Evolutionary conservation across 129 eudicot species (phyloP), one percentile per base, ranked within the genome.

Genomic region (Flaveria sonorensis): DNA sequence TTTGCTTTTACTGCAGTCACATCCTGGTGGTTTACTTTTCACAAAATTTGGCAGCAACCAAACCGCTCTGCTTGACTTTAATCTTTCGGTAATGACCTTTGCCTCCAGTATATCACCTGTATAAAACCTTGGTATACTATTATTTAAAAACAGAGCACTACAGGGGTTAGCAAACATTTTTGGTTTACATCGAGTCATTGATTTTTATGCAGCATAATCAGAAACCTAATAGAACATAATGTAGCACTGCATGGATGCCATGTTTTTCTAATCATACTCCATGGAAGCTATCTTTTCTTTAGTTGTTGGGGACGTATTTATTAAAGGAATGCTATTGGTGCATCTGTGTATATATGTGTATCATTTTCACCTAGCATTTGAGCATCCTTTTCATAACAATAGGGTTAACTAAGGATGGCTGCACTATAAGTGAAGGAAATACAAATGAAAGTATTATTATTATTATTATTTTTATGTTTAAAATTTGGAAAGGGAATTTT

Each of bases 41-140:
- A 93, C 98, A 50, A 93, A 93, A 78, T 90, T 93, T 81, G 92
- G 98, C 79, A 81, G 95, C 89, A 90, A 78, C 61, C 98, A 93
- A 73, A 90, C 98, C 39, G 96, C 96, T 79, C 84, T 90, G 19
- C 89, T 90, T 67, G 96, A 93, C 80, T 79, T 90, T 85, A 90
- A 93, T 68, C 90, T 93, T 75, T 91, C 96, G 85, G 98, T 88
- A 87, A 78, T 64, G 68, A 55, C 26, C 60, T 75, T 52, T 79
- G 56, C 15, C 32, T 39, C 52, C 71, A 62, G 10, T 79, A 26
- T 61, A 61, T 61, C 40, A 61, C 1, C 11, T 26, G 28, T 24
- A 61, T 61, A 39, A 24, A 61, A 26, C 67, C 40, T 11, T 61
- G 67, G 67, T 61, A 30, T 61, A 26, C 36, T 60, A 60, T 51